Conservation (phyloP, 169 alveolate species). For the Cryptosporidium sp. region DNA sequence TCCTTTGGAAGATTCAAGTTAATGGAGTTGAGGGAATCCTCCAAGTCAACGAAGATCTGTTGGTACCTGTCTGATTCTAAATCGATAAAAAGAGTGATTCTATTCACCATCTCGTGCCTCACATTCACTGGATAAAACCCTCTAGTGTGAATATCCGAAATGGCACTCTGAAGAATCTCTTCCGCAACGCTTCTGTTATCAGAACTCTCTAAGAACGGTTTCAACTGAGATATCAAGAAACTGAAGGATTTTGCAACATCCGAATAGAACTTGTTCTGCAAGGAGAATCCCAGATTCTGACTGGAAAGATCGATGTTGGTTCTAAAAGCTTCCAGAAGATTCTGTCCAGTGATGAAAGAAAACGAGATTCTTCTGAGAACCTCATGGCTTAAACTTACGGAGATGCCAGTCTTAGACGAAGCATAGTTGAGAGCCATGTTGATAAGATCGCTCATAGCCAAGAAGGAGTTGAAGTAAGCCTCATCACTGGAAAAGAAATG, state of each 20-base stretch:
- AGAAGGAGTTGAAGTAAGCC: neutral
- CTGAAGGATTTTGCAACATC: neutral
- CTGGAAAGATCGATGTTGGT: neutral
- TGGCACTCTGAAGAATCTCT: neutral
- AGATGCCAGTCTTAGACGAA: neutral
- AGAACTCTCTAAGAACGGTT: neutral
- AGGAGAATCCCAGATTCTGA: neutral
- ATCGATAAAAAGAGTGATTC: conserved; percentile 5
- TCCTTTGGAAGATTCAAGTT: neutral
- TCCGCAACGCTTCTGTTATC: conserved; percentile 5
- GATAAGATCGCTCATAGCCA: conserved; percentile 5
- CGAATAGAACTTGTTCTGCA: neutral
- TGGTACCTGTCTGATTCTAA: neutral
- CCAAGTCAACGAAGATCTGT: neutral
- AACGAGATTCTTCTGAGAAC: neutral
- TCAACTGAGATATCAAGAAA: conserved; percentile 3
- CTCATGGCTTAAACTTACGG: neutral
- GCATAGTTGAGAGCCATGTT: neutral
- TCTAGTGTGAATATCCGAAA: conserved; percentile 1
- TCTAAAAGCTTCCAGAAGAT: conserved; percentile 24
- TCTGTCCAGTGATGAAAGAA: conserved; percentile 26
- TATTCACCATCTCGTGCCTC: conserved; percentile 27
- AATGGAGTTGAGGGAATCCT: neutral
- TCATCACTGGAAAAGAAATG: neutral
- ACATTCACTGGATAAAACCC: conserved; percentile 30